phyloP scores from a whole-genome alignment of 129 eudicot species.

The Glebionis coronaria region DNA sequence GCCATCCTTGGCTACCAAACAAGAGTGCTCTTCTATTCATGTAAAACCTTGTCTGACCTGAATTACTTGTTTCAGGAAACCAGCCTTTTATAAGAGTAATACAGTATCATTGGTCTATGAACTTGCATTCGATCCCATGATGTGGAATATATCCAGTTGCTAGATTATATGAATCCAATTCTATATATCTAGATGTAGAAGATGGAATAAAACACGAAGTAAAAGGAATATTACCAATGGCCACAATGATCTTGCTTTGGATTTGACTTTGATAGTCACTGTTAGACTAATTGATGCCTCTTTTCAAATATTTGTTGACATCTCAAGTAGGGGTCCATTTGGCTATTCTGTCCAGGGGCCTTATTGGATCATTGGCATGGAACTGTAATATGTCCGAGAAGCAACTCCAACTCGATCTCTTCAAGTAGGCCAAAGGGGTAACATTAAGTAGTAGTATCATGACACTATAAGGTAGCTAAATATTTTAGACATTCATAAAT shows the following conservation, averaged over 20 bases:
- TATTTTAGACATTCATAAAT: no score
- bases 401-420: no score
- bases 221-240: constrained; percentile 10
- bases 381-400: no score
- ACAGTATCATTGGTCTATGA: background rate
- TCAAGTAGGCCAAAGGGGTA: no score
- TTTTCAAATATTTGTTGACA: background rate
- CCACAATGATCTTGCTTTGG: constrained; percentile 17
- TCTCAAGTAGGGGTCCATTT: constrained; percentile 5
- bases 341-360: constrained; percentile 1
- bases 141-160: constrained; percentile 15
- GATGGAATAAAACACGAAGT: background rate
- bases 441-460: no score
- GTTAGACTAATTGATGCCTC: constrained; percentile 5
- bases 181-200: background rate
- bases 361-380: background rate
- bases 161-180: constrained; percentile 21
- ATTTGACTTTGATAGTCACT: constrained; percentile 13
- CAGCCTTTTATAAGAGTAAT: constrained; percentile 23
- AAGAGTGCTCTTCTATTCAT: constrained; percentile 27
- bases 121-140: background rate
- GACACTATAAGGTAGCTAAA: no score
- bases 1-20: constrained; percentile 38
- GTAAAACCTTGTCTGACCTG: constrained; percentile 20
- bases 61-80: background rate